These are phyloP conservation scores for Pyrenochaeta sp. DNA, from an alignment of 2,329 filamentous ascomycete genomes.

Conservation along the genomic window DNA sequence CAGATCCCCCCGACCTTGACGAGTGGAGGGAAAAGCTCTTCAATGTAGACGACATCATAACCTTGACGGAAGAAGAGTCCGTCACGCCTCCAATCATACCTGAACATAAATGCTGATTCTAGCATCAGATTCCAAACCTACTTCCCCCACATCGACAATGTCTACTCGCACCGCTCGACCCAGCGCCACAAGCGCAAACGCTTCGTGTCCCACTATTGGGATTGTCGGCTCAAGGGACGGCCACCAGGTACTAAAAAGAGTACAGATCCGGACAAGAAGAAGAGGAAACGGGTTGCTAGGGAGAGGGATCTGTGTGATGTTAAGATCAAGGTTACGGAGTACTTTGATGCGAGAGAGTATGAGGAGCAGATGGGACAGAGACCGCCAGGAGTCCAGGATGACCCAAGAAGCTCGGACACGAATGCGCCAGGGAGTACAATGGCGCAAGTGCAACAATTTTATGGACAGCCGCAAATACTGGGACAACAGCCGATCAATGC, in stretches of 20 bases:
- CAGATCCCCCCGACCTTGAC: slow-evolving; percentile 72
- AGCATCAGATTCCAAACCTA: slow-evolving; percentile 75
- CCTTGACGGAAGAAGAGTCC: slow-evolving; percentile 77
- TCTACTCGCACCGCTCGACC: slow-evolving; percentile 84
- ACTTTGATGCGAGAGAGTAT: slow-evolving; percentile 65
- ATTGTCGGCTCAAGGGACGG: slow-evolving; percentile 81
- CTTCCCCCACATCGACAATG: slow-evolving; percentile 83
- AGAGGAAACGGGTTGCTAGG: slow-evolving; percentile 77
- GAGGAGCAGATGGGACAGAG: slow-evolving; percentile 44
- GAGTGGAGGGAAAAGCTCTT: slow-evolving; percentile 78
- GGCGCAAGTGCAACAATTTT: slow-evolving; percentile 31
- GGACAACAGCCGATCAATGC: slow-evolving; percentile 22
- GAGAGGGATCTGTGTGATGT: slow-evolving; percentile 84
- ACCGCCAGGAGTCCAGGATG: slow-evolving; percentile 27
- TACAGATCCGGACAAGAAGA: slow-evolving; percentile 82
- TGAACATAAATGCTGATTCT: slow-evolving; percentile 5
- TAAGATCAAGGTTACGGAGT: slow-evolving; percentile 86
- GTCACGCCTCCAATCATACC: slow-evolving; percentile 22
- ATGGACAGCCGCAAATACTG: slow-evolving; percentile 25
- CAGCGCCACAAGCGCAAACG: slow-evolving; percentile 82
- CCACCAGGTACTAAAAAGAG: slow-evolving; percentile 82
- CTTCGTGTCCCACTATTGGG: slow-evolving; percentile 86
- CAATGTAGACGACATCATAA: slow-evolving; percentile 76
- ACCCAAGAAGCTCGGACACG: slow-evolving; percentile 14
- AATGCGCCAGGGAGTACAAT: slow-evolving; percentile 8